Conservation (phyloP, 345 rosid genomes). For the Orychophragmus violaceus region DNA sequence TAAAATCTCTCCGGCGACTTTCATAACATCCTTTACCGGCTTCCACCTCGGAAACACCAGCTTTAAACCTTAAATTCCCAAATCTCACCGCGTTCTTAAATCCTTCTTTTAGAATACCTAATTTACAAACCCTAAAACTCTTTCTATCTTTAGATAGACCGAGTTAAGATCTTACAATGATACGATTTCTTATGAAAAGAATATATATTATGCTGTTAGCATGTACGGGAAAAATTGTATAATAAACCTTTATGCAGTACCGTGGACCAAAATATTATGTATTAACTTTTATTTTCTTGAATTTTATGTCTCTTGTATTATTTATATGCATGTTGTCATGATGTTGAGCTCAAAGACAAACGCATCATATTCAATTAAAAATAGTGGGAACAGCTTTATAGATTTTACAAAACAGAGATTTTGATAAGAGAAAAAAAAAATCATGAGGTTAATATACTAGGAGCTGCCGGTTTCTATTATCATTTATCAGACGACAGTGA, state of each 20-base stretch:
- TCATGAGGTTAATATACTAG: too few species aligned
- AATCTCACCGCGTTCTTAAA: too few species aligned
- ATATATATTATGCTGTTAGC: neutral
- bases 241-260: neutral
- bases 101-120: too few species aligned
- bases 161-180: too few species aligned
- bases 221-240: neutral
- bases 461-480: too few species aligned
- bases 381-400: conserved; percentile 21
- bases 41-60: too few species aligned
- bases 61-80: too few species aligned
- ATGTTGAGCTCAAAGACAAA: conserved; percentile 19
- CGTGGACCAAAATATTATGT: conserved; percentile 5
- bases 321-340: conserved; percentile 8
- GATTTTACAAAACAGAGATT: neutral
- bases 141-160: too few species aligned
- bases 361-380: conserved; percentile 14
- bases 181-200: neutral
- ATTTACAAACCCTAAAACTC: too few species aligned
- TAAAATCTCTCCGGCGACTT: too few species aligned
- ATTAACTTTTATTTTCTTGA: neutral
- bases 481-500: too few species aligned
- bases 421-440: neutral
- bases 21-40: too few species aligned
- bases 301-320: neutral